Conservation (phyloP, 352 stramenopile genomes). For the Lagenidium giganteum region DNA sequence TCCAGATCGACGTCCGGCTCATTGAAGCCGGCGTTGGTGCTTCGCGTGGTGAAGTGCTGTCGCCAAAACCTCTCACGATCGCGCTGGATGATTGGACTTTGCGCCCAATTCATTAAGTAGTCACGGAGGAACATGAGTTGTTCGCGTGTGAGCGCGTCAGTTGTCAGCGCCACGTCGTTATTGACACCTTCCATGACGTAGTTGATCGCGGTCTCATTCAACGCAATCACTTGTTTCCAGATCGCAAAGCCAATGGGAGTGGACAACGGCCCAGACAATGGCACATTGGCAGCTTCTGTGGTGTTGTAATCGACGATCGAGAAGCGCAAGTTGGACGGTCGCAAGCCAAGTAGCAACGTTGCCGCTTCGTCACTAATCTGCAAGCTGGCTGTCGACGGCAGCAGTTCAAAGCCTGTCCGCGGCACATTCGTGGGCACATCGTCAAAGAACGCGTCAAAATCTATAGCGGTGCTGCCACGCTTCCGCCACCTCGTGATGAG, state of each 20-base stretch:
- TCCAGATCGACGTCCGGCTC: constrained; percentile 63
- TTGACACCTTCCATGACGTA: constrained; percentile 58
- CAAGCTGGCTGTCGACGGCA: constrained; percentile 24
- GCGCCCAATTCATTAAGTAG: constrained; percentile 52
- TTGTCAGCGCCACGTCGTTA: constrained; percentile 39
- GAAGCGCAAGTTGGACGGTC: constrained; percentile 53
- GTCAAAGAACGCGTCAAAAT: constrained; percentile 69
- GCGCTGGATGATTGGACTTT: constrained; percentile 31
- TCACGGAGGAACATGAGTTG: constrained; percentile 55
- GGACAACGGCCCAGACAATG: constrained; percentile 17
- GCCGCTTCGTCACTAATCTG: constrained; percentile 57
- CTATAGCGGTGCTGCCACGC: constrained; percentile 21
- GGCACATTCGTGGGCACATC: constrained; percentile 33
- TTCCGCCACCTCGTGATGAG: constrained; percentile 49
- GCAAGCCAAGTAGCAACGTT: constrained; percentile 39
- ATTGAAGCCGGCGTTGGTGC: constrained; percentile 26
- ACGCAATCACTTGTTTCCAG: constrained; percentile 69
- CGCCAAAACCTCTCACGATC: constrained; percentile 67
- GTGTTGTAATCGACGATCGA: constrained; percentile 65
- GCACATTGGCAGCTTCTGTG: constrained; percentile 12
- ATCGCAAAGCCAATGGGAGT: constrained; percentile 60
- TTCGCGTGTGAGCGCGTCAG: constrained; percentile 45
- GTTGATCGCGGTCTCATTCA: constrained; percentile 50
- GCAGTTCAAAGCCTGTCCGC: constrained; percentile 60
- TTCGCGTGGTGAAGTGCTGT: constrained; percentile 36